phyloP scores from a whole-genome alignment of 2,329 filamentous ascomycete species.

The Ceratocystis colombiana region DNA sequence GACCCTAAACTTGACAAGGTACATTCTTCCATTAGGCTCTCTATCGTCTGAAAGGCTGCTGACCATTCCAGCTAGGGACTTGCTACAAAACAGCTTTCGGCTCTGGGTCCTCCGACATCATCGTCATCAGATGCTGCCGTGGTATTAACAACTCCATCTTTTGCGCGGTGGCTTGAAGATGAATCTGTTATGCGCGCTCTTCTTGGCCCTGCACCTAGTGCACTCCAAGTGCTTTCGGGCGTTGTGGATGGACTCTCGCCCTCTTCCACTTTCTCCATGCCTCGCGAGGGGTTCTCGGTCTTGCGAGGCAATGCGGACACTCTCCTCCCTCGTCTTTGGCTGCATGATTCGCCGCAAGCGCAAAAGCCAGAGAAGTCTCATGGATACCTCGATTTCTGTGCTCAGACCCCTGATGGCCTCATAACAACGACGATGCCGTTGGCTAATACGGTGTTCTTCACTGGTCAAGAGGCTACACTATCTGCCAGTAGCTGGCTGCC shows the following conservation, averaged over 20 bases:
- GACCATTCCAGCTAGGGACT: slow-evolving; percentile 3
- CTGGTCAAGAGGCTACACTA: slow-evolving; percentile 52
- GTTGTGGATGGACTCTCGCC: slow-evolving; percentile 47
- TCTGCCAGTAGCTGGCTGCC: slow-evolving; percentile 32
- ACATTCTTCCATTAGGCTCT: background rate
- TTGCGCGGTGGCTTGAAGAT: slow-evolving; percentile 42
- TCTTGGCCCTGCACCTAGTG: slow-evolving; percentile 25
- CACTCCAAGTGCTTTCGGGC: slow-evolving; percentile 43
- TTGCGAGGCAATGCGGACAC: slow-evolving; percentile 18
- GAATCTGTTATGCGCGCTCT: slow-evolving; percentile 33
- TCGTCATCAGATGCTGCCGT: slow-evolving; percentile 29
- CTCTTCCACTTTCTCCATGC: slow-evolving; percentile 23
- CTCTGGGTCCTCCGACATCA: background rate
- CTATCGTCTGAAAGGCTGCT: background rate
- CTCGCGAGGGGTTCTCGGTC: slow-evolving; percentile 24
- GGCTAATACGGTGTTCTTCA: slow-evolving; percentile 69
- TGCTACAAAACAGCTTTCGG: slow-evolving; percentile 9
- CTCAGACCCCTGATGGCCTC: background rate
- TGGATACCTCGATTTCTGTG: slow-evolving; percentile 21
- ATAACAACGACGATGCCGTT: slow-evolving; percentile 50
- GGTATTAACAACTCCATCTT: slow-evolving; percentile 41
- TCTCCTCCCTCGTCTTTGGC: slow-evolving; percentile 23
- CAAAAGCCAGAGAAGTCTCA: slow-evolving; percentile 17
- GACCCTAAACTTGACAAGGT: slow-evolving; percentile 12
- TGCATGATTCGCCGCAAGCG: slow-evolving; percentile 2